A percentile compares a stretch with the other conserved stretches of the same genome.
Evolutionary conservation across 2,329 filamentous ascomycete genomes (phyloP).

Genomic region (Pseudocercospora fuligena): DNA sequence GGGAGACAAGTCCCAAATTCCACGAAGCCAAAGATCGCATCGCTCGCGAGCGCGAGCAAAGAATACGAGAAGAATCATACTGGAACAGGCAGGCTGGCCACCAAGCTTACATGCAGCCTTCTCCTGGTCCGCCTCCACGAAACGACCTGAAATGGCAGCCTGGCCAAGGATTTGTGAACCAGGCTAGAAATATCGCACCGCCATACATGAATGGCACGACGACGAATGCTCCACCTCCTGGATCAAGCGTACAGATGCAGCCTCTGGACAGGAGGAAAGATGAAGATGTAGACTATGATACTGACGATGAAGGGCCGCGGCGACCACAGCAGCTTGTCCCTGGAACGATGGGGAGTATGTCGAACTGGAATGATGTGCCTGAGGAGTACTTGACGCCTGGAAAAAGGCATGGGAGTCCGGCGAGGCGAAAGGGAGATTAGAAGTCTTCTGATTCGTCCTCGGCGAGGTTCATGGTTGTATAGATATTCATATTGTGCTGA

Average conservation of each 20-base stretch:
- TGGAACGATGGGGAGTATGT: constrained; percentile 33
- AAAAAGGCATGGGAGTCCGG: constrained; percentile 37
- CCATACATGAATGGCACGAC: constrained; percentile 16
- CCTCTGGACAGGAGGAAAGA: constrained; percentile 45
- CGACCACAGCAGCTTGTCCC: constrained; percentile 9
- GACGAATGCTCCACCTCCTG: neutral
- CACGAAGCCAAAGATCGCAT: constrained; percentile 66
- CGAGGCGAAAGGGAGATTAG: constrained; percentile 39
- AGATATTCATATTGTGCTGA: constrained; percentile 8
- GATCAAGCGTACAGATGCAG: constrained; percentile 47
- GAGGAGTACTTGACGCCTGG: constrained; percentile 48
- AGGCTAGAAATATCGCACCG: constrained; percentile 21
- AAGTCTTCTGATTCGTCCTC: neutral
- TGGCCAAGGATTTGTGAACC: constrained; percentile 45
- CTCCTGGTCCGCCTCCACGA: constrained; percentile 3
- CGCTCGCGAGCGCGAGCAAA: constrained; percentile 53
- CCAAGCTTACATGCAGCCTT: constrained; percentile 24
- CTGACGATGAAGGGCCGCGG: constrained; percentile 31
- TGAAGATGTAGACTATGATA: constrained; percentile 42
- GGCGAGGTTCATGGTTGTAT: constrained; percentile 1
- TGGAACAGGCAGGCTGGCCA: constrained; percentile 24
- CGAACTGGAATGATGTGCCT: constrained; percentile 56
- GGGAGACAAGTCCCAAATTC: constrained; percentile 86
- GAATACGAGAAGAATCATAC: constrained; percentile 36
- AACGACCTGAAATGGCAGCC: constrained; percentile 36